These are phyloP conservation scores for Xylariaceae sp. DNA, from an alignment of 2,329 filamentous ascomycete species.

Conservation along the genomic window DNA sequence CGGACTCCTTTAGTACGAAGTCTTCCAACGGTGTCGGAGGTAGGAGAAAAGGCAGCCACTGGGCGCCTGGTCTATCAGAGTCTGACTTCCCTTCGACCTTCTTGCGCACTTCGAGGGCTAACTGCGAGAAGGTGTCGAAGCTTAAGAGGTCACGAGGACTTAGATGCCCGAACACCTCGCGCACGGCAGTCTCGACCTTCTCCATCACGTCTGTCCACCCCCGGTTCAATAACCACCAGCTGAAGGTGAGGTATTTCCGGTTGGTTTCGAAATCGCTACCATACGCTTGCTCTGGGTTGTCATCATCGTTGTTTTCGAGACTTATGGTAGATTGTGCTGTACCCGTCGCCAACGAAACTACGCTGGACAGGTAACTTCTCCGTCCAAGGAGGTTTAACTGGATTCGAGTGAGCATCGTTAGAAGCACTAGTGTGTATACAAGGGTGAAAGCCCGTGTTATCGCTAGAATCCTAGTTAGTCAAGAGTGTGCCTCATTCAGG, in stretches of 20 bases:
- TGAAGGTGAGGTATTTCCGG: conserved; percentile 91
- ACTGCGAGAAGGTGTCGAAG: conserved; percentile 77
- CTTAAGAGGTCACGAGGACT: conserved; percentile 90
- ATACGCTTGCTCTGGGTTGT: conserved; percentile 79
- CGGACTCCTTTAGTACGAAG: conserved; percentile 84
- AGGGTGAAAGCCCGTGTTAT: conserved; percentile 91
- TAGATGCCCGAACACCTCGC: conserved; percentile 85
- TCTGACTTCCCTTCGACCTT: conserved; percentile 73
- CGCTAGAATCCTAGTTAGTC: conserved; percentile 58
- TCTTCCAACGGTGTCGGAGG: conserved; percentile 81
- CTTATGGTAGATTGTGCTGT: conserved; percentile 78
- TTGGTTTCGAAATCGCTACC: conserved; percentile 97
- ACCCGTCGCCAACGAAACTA: conserved; percentile 86
- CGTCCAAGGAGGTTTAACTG: conserved; percentile 97
- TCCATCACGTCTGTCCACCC: conserved; percentile 86
- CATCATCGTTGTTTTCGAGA: conserved; percentile 92
- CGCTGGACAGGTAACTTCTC: conserved; percentile 93
- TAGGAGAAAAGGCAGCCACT: conserved; percentile 86
- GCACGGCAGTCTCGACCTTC: conserved; percentile 84
- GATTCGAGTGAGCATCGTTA: conserved; percentile 90
- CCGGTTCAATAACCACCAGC: conserved; percentile 95
- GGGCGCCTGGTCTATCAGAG: conserved; percentile 54
- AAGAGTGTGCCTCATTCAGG: neutral
- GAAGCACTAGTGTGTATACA: conserved; percentile 86
- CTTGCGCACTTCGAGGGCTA: conserved; percentile 84